A percentile compares a stretch with the other conserved stretches of the same genome.
These are phyloP conservation scores for Candida neerlandica DNA, from an alignment of 1,139 yeast species.

Conservation along the genomic window DNA sequence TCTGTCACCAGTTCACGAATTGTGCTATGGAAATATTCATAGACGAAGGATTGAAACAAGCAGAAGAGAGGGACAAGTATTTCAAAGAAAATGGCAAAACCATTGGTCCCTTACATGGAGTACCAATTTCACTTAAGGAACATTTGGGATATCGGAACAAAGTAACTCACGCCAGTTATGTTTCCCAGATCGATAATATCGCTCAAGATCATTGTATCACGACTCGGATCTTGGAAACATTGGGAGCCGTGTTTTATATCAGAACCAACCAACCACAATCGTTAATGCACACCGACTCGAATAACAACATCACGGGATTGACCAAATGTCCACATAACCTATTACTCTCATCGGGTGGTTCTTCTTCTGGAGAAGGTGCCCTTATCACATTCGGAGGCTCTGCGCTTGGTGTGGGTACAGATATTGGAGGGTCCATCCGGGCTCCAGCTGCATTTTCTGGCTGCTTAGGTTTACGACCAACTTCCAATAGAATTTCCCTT, in stretches of 20 bases:
- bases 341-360: conserved; percentile 55
- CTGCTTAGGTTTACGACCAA: conserved; percentile 67
- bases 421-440: conserved; percentile 79
- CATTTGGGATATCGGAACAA: conserved; percentile 62
- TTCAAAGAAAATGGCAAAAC: conserved; percentile 55
- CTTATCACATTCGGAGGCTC: conserved; percentile 66
- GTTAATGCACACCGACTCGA: conserved; percentile 49
- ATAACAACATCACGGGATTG: conserved; percentile 43
- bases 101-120: conserved; percentile 75
- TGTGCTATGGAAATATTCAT: conserved; percentile 38
- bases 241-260: conserved; percentile 67
- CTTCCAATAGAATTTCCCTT: conserved; percentile 59
- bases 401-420: conserved; percentile 70
- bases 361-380: conserved; percentile 81
- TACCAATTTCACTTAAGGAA: conserved; percentile 78
- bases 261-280: conserved; percentile 53
- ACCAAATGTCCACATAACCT: conserved; percentile 44
- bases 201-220: conserved; percentile 54
- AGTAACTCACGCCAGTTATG: conserved; percentile 66
- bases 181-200: conserved; percentile 52
- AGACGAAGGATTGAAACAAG: conserved; percentile 39
- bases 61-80: conserved; percentile 39
- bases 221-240: conserved; percentile 51
- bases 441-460: conserved; percentile 77
- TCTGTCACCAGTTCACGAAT: conserved; percentile 39